Base-by-base conservation (phyloP, 768 basidiomycete species). In the Amanita exitialis region DNA sequence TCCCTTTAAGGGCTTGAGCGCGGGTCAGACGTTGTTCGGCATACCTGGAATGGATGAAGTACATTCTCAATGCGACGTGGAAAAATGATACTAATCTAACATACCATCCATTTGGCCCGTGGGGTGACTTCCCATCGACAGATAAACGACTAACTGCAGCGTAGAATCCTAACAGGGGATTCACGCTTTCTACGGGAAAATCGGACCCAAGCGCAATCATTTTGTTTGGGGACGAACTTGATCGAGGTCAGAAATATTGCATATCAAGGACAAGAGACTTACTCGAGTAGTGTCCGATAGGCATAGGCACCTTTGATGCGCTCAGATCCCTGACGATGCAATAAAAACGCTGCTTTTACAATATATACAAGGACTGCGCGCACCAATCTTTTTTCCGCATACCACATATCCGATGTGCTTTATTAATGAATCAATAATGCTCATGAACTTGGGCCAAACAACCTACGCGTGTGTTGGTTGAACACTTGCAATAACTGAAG, bases 151-250 rank as follows among this genome's bases (percentile, higher is more conserved):
- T 75, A 2, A 92, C 76, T 0, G 91, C 90, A 4, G 95, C 92
- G 57, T 93, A 91, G 66, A 96, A 94, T 0, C 90, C 90, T 3
- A 86, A 69, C 30, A 97, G 68, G 0, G 95, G 94, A 60, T 95
- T 90, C 48, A 95, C 83, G 8, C 80, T 77, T 64, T 97, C 94
- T 3, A 97, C 83, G 0, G 95, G 95, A 65, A 97, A 96, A 64
- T 97, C 94, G 2, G 91, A 90, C 2, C 95, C 94, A 1, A 97
- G 73, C 0, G 91, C 83, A 2, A 94, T 74, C 12, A 82, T 63
- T 0, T 74, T 65, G n/a, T 68, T 65, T 4, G 63, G 69, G 9
- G 85, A 83, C 25, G 42, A 34, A 16, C 42, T 51, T 18, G 18
- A 35, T 44, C 6, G 32, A 16, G 12, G 37, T 42, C 37, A 47